These are phyloP conservation scores for Chaetoceros muelleri DNA, from an alignment of 108 stramenopile species.

Conservation along the genomic window DNA sequence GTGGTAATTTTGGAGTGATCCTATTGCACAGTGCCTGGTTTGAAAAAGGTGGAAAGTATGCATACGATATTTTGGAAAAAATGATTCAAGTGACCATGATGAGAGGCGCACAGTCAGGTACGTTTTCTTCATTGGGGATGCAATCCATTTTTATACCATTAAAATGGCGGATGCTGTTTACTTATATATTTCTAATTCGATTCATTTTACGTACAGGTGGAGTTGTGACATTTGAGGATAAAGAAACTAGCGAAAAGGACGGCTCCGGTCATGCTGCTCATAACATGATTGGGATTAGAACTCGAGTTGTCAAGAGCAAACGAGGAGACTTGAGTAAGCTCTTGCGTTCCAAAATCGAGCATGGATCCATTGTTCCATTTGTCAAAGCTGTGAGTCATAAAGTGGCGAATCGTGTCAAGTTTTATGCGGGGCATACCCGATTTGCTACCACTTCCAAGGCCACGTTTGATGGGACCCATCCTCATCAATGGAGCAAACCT, in stretches of 20 bases:
- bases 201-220: conserved; percentile 13
- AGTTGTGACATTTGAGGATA: neutral
- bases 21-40: conserved; percentile 47
- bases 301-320: conserved; percentile 71
- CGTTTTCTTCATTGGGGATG: conserved; percentile 36
- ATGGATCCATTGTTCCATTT: conserved; percentile 5
- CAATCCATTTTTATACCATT: neutral
- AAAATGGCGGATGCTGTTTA: neutral
- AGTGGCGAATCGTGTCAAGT: neutral
- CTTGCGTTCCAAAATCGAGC: conserved; percentile 27
- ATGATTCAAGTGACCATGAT: conserved; percentile 82
- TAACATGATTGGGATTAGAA: conserved; percentile 40
- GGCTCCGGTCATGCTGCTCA: neutral
- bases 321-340: conserved; percentile 52
- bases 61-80: conserved; percentile 56
- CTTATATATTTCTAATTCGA: neutral
- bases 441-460: conserved; percentile 66
- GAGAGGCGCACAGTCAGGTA: conserved; percentile 79
- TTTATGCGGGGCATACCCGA: conserved; percentile 61
- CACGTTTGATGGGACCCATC: conserved; percentile 72
- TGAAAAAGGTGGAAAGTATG: conserved; percentile 33
- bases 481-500: conserved; percentile 56
- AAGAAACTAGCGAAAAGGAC: neutral
- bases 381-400: neutral
- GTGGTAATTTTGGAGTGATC: conserved; percentile 76